These are phyloP conservation scores for Quercus robur DNA, from an alignment of 306 rosid genomes.

Conservation along the genomic window DNA sequence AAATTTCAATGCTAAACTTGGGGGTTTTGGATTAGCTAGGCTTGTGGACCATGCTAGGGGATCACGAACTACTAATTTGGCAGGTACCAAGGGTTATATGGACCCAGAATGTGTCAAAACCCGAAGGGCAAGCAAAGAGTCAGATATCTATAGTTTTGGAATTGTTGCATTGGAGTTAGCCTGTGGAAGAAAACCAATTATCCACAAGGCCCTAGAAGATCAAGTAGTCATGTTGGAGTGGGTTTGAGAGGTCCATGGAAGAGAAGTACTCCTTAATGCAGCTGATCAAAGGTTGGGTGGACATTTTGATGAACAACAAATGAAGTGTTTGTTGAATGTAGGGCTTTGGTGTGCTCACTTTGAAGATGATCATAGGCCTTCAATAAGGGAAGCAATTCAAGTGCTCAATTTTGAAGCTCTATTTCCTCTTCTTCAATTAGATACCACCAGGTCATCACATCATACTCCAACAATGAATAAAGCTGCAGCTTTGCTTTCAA, in stretches of 20 bases:
- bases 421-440: background rate
- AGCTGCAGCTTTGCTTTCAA: background rate
- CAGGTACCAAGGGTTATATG: no score
- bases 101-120: no score
- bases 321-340: background rate
- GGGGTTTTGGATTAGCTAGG: background rate
- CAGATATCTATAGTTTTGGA: background rate
- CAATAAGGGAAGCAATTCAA: background rate
- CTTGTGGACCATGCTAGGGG: background rate
- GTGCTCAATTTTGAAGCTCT: background rate
- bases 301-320: background rate
- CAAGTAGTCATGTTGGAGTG: no score
- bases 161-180: background rate
- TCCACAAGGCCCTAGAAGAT: no score
- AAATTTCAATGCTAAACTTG: no score
- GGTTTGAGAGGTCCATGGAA: no score
- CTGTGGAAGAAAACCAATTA: background rate
- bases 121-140: background rate
- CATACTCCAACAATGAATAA: background rate
- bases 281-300: no score
- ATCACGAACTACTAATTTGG: background rate
- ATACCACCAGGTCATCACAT: background rate
- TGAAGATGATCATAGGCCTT: background rate
- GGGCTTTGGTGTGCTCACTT: background rate
- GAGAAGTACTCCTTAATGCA: no score